These are phyloP conservation scores for Penicillium arizonense DNA, from an alignment of 495 filamentous ascomycete species.

Conservation along the genomic window DNA sequence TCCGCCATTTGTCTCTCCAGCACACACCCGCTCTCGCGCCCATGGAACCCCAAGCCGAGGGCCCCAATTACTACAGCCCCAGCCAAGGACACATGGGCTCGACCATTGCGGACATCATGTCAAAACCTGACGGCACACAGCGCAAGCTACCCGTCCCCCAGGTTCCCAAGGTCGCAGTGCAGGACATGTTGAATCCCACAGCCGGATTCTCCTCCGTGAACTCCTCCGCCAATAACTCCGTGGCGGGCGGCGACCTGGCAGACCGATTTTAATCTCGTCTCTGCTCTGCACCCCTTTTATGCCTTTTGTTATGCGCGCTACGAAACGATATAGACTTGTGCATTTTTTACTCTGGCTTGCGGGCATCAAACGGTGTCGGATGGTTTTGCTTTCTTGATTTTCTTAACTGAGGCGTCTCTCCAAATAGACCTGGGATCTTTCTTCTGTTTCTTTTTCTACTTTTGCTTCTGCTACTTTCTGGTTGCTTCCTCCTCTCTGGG, in stretches of 20 bases:
- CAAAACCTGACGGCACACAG: constrained; percentile 78
- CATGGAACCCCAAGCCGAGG: constrained; percentile 76
- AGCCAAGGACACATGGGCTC: constrained; percentile 57
- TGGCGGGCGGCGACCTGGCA: constrained; percentile 42
- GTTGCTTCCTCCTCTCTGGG: constrained; percentile 2
- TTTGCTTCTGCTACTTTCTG: constrained; percentile 16
- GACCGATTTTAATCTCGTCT: constrained; percentile 34
- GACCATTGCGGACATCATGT: constrained; percentile 90
- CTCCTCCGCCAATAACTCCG: constrained; percentile 50
- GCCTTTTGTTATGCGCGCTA: constrained; percentile 36
- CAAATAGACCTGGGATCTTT: constrained; percentile 34
- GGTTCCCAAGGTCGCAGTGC: constrained; percentile 83
- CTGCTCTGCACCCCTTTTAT: constrained; percentile 8
- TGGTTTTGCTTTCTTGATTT: constrained; percentile 18
- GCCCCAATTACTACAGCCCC: constrained; percentile 56
- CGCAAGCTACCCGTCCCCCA: constrained; percentile 92
- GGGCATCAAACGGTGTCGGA: constrained; percentile 35
- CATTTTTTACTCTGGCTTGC: constrained; percentile 34
- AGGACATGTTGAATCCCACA: constrained; percentile 72
- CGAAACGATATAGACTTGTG: constrained; percentile 49
- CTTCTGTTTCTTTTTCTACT: constrained; percentile 17
- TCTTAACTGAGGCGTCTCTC: constrained; percentile 32
- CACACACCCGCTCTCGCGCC: constrained; percentile 89
- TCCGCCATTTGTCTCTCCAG: constrained; percentile 82
- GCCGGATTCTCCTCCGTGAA: constrained; percentile 59